phyloP scores from a whole-genome alignment of 306 rosid species.

The Lablab purpureus region DNA sequence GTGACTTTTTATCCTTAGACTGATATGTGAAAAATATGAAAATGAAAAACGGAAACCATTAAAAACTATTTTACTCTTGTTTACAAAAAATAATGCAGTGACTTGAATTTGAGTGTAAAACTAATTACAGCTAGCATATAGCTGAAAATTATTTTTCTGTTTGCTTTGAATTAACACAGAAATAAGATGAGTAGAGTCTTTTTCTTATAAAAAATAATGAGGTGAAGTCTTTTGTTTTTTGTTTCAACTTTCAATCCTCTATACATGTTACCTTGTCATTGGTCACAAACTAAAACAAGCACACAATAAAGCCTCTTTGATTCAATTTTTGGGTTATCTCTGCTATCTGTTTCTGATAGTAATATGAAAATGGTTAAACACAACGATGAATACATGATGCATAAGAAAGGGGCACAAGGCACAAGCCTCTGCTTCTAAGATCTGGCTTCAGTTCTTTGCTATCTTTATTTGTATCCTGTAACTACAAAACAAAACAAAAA shows the following conservation, averaged over 20 bases:
- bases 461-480: conserved; percentile 48
- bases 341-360: neutral
- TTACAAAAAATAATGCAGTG: neutral
- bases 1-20: neutral
- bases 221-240: neutral
- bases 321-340: conserved; percentile 9
- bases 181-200: neutral
- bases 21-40: neutral
- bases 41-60: neutral
- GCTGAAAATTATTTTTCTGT: neutral
- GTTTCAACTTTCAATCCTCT: neutral
- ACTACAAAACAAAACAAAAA: conserved; percentile 9
- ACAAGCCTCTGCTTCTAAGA: conserved; percentile 67
- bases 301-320: neutral
- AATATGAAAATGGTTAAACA: conserved; percentile 36
- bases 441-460: conserved; percentile 45
- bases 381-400: conserved; percentile 58
- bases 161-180: neutral
- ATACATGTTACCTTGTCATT: neutral
- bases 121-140: neutral
- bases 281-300: conserved; percentile 2
- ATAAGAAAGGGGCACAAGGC: conserved; percentile 67
- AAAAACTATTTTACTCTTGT: neutral
- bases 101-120: neutral
- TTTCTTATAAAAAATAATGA: neutral